A percentile compares a stretch with the other conserved stretches of the same genome.
phyloP scores from a whole-genome alignment of 78 protist species.

The Cavenderia fasciculata region DNA sequence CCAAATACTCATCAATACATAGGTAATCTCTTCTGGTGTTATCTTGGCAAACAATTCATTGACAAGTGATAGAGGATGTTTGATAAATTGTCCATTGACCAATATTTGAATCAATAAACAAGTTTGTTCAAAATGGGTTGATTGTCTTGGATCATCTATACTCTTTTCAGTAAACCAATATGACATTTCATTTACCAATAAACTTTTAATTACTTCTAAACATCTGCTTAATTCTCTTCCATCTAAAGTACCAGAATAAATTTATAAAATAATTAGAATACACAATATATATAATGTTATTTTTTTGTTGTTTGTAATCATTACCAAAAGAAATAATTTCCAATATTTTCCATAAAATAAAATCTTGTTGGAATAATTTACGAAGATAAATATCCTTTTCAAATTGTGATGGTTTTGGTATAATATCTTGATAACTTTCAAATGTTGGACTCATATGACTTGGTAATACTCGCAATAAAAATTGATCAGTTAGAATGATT shows the following conservation, averaged over 20 bases:
- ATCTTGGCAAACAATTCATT: constrained; percentile 19
- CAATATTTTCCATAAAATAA: constrained; percentile 45
- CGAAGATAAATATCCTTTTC: constrained; percentile 49
- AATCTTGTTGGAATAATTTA: constrained; percentile 60
- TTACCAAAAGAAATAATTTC: constrained; percentile 34
- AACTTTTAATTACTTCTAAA: constrained; percentile 28
- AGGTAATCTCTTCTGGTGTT: constrained; percentile 43
- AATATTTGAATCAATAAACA: constrained; percentile 11
- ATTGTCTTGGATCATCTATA: not conserved
- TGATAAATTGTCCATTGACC: constrained; percentile 7
- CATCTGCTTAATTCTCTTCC: constrained; percentile 45
- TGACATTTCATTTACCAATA: constrained; percentile 45
- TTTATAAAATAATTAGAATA: too few relatives aligned
- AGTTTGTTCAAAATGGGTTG: constrained; percentile 27
- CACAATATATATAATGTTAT: too few relatives aligned
- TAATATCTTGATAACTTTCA: constrained; percentile 53
- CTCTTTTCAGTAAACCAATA: constrained; percentile 45
- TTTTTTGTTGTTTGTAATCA: too few relatives aligned
- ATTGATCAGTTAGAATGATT: constrained; percentile 5
- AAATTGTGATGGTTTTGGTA: constrained; percentile 67
- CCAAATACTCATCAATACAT: constrained; percentile 21
- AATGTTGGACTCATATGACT: constrained; percentile 21
- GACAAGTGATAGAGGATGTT: not conserved
- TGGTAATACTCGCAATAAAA: not conserved
- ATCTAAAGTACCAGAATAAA: too few relatives aligned